Base-by-base conservation (phyloP, 257 asterid genomes). In the Orobanche coerulescens region DNA sequence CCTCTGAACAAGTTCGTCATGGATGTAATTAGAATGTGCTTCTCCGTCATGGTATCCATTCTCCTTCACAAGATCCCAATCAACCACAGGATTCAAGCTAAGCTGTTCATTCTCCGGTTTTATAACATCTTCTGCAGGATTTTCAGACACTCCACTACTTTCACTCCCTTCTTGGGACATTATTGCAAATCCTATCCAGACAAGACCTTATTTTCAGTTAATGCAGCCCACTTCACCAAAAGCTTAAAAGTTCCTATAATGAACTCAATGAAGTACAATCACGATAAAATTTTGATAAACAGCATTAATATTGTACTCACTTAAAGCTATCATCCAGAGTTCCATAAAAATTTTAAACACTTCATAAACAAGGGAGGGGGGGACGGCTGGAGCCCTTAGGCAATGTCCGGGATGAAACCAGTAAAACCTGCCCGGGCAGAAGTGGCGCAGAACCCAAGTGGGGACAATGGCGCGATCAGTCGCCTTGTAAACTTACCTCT, bases 1-100 rank as follows among this genome's bases (percentile, higher is more conserved):
- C 91, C 77, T 80, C 70, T 74, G 81, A 64, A 81, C 76, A 63
- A 89, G 95, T 47, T 83, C 81, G 31, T 86, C 89, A 5, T 73
- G 71, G 75, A 64, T 75, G 71, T 78, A 67, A 71, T 36, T 65
- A 58, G 60, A 54, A 61, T 73, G 74, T 23, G 44, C 44, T 10
- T 54, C 67, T 37, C 67, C 74, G 65, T 54, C 64, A 57, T 16
- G 12, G 8, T 67, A 40, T 36, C 86, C 82, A 66, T 79, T 88
- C 73, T 79, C 88, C 73, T 68, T 65, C 48, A 58, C 54, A 26
- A 64, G 82, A 56, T 53, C 58, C 55, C 19, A 48, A 49, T 69
- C 76, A 61, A 52, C 63, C 75, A 10, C 67, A 60, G 48, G 33
- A 46, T 66, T 76, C 30, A 66, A 57, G 71, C 65, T 64, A 65